Percentiles rank a stretch among this genome's conserved stretches.
These are phyloP conservation scores for Pseudocercospora cruenta DNA, from an alignment of 2,329 filamentous ascomycete genomes.

Conservation along the genomic window DNA sequence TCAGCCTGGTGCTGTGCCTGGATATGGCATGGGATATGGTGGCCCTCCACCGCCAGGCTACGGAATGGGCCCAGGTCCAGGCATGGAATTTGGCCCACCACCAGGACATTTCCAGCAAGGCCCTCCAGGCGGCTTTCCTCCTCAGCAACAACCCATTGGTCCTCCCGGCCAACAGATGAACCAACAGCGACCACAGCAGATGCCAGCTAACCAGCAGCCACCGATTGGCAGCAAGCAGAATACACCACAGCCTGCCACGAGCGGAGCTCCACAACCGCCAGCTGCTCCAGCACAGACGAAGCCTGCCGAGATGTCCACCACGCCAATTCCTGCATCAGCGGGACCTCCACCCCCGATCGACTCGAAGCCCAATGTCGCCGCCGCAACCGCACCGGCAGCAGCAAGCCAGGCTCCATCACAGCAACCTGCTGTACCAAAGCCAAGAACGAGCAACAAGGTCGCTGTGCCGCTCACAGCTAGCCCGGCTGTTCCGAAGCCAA, in stretches of 20 bases:
- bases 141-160: conserved; percentile 56
- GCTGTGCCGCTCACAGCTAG: conserved; percentile 64
- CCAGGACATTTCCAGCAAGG: conserved; percentile 57
- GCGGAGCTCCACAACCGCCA: conserved; percentile 31
- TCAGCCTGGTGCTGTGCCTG: conserved; percentile 55
- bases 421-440: conserved; percentile 40
- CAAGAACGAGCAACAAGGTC: conserved; percentile 52
- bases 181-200: conserved; percentile 48
- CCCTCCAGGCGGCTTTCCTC: conserved; percentile 46
- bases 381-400: conserved; percentile 58
- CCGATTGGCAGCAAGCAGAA: conserved; percentile 43
- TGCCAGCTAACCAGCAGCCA: conserved; percentile 51
- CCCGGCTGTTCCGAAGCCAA: conserved; percentile 29
- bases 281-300: conserved; percentile 30
- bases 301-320: conserved; percentile 42
- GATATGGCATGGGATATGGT: conserved; percentile 65
- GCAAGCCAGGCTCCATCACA: conserved; percentile 40
- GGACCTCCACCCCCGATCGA: conserved; percentile 68
- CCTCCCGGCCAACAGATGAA: conserved; percentile 51
- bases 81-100: conserved; percentile 25
- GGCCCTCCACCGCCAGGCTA: conserved; percentile 60
- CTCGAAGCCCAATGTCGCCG: conserved; percentile 67
- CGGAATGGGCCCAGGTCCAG: conserved; percentile 19
- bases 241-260: conserved; percentile 35
- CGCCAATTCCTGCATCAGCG: conserved; percentile 49